A percentile compares a stretch with the other conserved stretches of the same genome.
phyloP scores from a whole-genome alignment of 2,329 filamentous ascomycete genomes.

The Aspergillus viridinutans region DNA sequence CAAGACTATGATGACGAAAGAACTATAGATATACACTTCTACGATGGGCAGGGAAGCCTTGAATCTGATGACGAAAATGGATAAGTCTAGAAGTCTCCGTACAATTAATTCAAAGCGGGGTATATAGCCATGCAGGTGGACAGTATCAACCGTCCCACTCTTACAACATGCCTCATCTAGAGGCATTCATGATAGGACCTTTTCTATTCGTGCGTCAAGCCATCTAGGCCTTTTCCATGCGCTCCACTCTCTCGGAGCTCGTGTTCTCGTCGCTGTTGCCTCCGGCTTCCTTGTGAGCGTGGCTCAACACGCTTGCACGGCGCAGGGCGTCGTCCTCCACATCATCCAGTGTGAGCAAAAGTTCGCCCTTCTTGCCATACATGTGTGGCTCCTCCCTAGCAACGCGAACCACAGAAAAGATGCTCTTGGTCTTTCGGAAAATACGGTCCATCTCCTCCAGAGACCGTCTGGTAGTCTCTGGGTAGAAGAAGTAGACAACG shows the following conservation, averaged over 20 bases:
- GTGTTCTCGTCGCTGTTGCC: constrained; percentile 14
- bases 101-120: not conserved
- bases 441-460: constrained; percentile 69
- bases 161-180: not conserved
- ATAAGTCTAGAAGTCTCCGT: not conserved
- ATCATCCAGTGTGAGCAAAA: constrained; percentile 51
- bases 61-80: not conserved
- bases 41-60: not conserved
- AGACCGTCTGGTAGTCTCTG: constrained; percentile 55
- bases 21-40: not conserved
- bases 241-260: constrained; percentile 12
- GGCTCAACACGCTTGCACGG: constrained; percentile 26
- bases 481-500: constrained; percentile 58
- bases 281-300: constrained; percentile 12
- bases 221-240: not conserved
- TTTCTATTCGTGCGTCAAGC: not conserved
- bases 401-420: constrained; percentile 48
- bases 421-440: constrained; percentile 52
- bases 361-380: constrained; percentile 56
- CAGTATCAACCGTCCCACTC: not conserved
- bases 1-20: no score
- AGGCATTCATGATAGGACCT: not conserved
- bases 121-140: not conserved
- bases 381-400: constrained; percentile 51
- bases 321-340: constrained; percentile 39